These are phyloP conservation scores for Ceriops decandra DNA, from an alignment of 345 rosid genomes.

Conservation along the genomic window DNA sequence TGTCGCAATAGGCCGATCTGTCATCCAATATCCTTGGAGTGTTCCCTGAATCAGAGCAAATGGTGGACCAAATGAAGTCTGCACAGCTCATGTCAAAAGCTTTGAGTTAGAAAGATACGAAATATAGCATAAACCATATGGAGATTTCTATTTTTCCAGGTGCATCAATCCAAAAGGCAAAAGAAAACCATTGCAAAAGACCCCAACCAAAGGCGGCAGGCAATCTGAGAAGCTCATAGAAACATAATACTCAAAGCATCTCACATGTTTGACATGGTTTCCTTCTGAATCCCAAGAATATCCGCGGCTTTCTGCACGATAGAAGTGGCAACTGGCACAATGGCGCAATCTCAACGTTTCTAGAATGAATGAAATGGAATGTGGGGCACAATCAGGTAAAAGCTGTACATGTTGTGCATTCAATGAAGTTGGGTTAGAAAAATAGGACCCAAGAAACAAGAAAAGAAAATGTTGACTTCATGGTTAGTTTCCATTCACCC, in stretches of 20 bases:
- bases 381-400: constrained; percentile 89
- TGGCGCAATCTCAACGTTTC: constrained; percentile 61
- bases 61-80: constrained; percentile 90
- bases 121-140: neutral
- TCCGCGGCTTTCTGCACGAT: constrained; percentile 81
- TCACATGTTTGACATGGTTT: constrained; percentile 66
- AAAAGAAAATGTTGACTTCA: neutral
- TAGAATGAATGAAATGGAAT: constrained; percentile 69
- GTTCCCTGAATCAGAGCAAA: constrained; percentile 83
- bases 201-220: neutral
- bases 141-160: constrained; percentile 5
- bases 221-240: neutral
- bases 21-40: constrained; percentile 59
- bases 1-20: constrained; percentile 44
- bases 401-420: constrained; percentile 48
- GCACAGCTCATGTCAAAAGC: constrained; percentile 13
- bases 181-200: neutral
- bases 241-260: constrained; percentile 1
- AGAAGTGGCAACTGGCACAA: constrained; percentile 83
- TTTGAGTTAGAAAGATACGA: neutral
- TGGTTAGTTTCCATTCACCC: neutral
- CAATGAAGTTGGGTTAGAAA: neutral
- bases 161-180: neutral
- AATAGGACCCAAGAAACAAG: neutral
- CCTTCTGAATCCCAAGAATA: constrained; percentile 72